These are phyloP conservation scores for Annulohypoxylon bovei DNA, from an alignment of 495 filamentous ascomycete species.

Conservation along the genomic window DNA sequence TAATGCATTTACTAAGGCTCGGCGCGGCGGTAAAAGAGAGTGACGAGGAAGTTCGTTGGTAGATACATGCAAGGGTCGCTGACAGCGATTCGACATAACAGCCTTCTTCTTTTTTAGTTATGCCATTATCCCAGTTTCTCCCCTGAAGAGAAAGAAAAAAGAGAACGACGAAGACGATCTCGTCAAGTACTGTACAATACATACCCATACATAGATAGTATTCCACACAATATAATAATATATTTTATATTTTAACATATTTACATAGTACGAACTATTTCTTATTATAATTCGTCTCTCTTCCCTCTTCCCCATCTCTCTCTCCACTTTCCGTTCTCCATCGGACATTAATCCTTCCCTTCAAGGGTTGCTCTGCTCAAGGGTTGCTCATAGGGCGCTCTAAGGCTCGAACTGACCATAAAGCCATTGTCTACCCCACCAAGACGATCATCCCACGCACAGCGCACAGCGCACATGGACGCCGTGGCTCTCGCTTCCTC, in stretches of 20 bases:
- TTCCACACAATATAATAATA: background rate
- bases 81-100: slow-evolving; percentile 28
- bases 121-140: background rate
- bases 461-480: slow-evolving; percentile 20
- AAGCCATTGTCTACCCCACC: slow-evolving; percentile 31
- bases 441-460: slow-evolving; percentile 33
- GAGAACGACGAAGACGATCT: background rate
- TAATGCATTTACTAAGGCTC: slow-evolving; percentile 40
- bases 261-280: background rate
- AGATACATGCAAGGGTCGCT: slow-evolving; percentile 40
- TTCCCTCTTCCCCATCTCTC: slow-evolving; percentile 9
- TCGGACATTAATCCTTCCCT: slow-evolving; percentile 22
- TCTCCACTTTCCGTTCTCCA: slow-evolving; percentile 20
- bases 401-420: slow-evolving; percentile 19
- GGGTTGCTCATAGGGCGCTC: background rate
- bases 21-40: slow-evolving; percentile 44
- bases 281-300: background rate
- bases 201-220: background rate
- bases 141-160: background rate
- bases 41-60: slow-evolving; percentile 44
- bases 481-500: slow-evolving; percentile 40
- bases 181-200: background rate
- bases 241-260: background rate
- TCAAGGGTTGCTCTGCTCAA: background rate
- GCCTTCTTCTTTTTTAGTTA: slow-evolving; percentile 1